Conservation (phyloP, 1,284 basidiomycete genomes). For the Volvariella volvacea region DNA sequence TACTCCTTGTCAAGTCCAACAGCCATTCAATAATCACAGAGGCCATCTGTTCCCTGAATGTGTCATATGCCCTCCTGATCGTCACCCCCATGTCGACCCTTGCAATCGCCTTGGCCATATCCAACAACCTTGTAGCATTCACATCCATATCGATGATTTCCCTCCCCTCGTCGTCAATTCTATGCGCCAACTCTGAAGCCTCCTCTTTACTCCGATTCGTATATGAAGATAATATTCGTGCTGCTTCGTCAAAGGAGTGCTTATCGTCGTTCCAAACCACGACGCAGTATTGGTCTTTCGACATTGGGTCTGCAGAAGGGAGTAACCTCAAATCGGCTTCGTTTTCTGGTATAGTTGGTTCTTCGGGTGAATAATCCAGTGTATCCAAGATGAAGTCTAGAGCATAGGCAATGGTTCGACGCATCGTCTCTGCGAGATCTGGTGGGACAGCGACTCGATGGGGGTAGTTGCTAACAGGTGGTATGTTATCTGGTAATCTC, state of each 20-base stretch:
- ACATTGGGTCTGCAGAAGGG: conserved; percentile 66
- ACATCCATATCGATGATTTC: conserved; percentile 79
- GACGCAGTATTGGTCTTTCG: conserved; percentile 78
- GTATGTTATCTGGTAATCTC: conserved; percentile 34
- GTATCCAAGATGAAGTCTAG: conserved; percentile 85
- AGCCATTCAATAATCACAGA: conserved; percentile 84
- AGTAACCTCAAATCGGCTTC: conserved; percentile 69
- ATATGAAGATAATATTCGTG: conserved; percentile 70
- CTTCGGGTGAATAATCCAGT: conserved; percentile 80
- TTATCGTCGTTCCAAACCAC: conserved; percentile 98
- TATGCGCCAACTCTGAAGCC: conserved; percentile 57
- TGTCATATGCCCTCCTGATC: conserved; percentile 82
- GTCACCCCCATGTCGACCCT: conserved; percentile 93
- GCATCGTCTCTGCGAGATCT: conserved; percentile 68
- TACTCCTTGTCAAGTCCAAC: conserved; percentile 71
- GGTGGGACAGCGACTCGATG: conserved; percentile 49
- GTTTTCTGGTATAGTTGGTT: conserved; percentile 60
- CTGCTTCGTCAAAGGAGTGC: conserved; percentile 89
- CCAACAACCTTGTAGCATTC: conserved; percentile 64
- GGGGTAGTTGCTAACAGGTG: conserved; percentile 52
- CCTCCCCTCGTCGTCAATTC: conserved; percentile 80
- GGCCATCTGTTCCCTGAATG: conserved; percentile 84
- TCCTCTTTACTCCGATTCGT: conserved; percentile 56
- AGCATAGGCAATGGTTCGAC: conserved; percentile 68
- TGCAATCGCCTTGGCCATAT: conserved; percentile 74